Base-by-base conservation (phyloP, 1,139 yeast genomes). In the Saccharomyces hybrid region DNA sequence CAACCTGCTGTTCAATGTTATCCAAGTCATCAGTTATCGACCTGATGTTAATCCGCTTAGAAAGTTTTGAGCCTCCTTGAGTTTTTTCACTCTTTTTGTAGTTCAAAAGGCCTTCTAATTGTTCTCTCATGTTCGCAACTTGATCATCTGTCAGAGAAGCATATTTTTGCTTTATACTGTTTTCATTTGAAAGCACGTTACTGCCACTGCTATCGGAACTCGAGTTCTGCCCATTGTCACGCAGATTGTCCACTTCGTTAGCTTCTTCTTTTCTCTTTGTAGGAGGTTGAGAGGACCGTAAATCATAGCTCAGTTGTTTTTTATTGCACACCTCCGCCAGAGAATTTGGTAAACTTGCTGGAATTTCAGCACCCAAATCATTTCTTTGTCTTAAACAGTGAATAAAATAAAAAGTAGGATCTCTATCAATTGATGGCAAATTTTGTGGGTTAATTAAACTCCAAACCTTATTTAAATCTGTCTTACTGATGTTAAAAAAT, bases 401-500 rank as follows among this genome's bases (percentile, higher is more conserved):
- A 61, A 93, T 76, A 62, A 88, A 90, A 41, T 88, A 96, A 61
- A 90, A 74, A 28, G 90, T 84, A 70, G 95, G 99, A 71, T 93
- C 98, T 65, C 87, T 89, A 70, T 91, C 98, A 59, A 93, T 89
- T 14, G 96, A 85, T 65, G 86, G 90, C 54, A 83, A 82, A 49
- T 86, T 83, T 64, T 87, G 86, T 5, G 99, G 98, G 66, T 93
- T 93, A 50, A 95, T 96, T 57, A 93, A 75, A 68, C 88, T 89
- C 98, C 99, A 93, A 1, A 97, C 96, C 32, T 88, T 84, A 31
- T 91, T 82, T n/a, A 91, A 78, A 68, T 91, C 99, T 11, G 91
- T 80, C 51, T 82, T 80, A 11, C 97, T 97, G 11, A 93, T 89
- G 58, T 81, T 82, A 38, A 74, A 70, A 58, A 93, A 78, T 14